Evolutionary conservation across 2,329 filamentous ascomycete species (phyloP), one percentile per base, ranked within the genome.

Genomic region (Cryphonectria nitschkei): DNA sequence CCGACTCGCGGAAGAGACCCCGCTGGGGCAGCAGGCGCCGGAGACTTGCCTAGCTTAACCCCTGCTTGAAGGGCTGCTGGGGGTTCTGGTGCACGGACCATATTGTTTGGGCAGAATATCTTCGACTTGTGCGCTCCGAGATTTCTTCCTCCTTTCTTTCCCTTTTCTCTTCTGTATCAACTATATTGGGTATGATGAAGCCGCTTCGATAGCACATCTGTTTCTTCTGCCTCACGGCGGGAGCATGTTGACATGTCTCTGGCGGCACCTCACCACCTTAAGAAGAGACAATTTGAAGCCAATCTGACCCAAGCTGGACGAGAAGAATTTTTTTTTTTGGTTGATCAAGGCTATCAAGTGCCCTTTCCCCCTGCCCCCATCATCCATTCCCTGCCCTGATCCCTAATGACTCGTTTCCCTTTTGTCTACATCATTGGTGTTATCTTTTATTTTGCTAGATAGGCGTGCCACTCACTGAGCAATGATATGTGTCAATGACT

Each of bases 171-270:
- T 87, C 85, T 82, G 80, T 81, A 88, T 82, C 89, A 93, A 93
- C 91, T 93, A 93, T 89, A 88, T 88, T 90, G 91, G 90, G 88
- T 80, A 85, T 91, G 91, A 94, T 87, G 92, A 92, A 90, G 84
- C 84, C 86, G 88, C 87, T 86, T 86, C 79, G 82, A 81, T 79
- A 86, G 82, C 81, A 83, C 81, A 90, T 87, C 82, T 82, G 81
- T 81, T 77, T 80, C 83, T 85, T 84, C 82, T 82, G 83, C 81
- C 82, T 76, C 81, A 78, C 80, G 54, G 81, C 82, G 84, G 86
- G 84, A 84, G 83, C 83, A 85, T 90, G 89, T 82, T 88, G 88
- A 90, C 73, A 90, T 91, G 88, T 88, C 83, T 71, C 83, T 82
- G 86, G 87, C 87, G 71, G 84, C 86, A 84, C 79, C 80, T 87